Percentiles rank a stretch among this genome's conserved stretches.
These are phyloP conservation scores for Candida sojae DNA, from an alignment of 1,139 yeast species.

Conservation along the genomic window DNA sequence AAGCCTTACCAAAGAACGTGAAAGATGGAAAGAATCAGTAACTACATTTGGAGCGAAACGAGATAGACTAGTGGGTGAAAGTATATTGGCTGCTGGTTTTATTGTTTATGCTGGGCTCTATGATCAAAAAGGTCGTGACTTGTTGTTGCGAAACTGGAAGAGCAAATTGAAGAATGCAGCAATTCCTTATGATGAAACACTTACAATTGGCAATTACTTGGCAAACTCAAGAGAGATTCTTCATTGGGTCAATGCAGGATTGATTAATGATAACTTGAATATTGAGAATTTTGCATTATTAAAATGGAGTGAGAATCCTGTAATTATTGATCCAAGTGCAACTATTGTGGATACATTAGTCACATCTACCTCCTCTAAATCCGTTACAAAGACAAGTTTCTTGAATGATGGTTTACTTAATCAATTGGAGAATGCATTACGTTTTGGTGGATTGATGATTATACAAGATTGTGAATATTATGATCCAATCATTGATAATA, in stretches of 20 bases:
- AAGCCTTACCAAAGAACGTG: slow-evolving; percentile 64
- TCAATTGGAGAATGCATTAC: slow-evolving; percentile 74
- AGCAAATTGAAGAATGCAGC: slow-evolving; percentile 33
- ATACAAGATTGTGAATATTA: slow-evolving; percentile 78
- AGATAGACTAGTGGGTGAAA: slow-evolving; percentile 60
- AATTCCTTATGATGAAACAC: slow-evolving; percentile 43
- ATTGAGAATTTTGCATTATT: slow-evolving; percentile 66
- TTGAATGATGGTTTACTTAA: slow-evolving; percentile 67
- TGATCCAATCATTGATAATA: slow-evolving; percentile 70
- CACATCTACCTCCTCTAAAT: slow-evolving; percentile 30
- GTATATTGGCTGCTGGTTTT: slow-evolving; percentile 63
- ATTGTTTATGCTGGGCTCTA: slow-evolving; percentile 61
- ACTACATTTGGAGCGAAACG: slow-evolving; percentile 50
- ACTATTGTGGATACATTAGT: slow-evolving; percentile 43
- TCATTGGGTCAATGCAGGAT: slow-evolving; percentile 55
- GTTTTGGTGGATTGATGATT: slow-evolving; percentile 79
- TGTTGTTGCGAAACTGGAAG: slow-evolving; percentile 44
- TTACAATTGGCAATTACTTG: slow-evolving; percentile 37
- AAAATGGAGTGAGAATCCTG: slow-evolving; percentile 43
- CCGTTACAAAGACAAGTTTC: slow-evolving; percentile 65
- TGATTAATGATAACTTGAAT: slow-evolving; percentile 64
- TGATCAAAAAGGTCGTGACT: slow-evolving; percentile 53
- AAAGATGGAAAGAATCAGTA: slow-evolving; percentile 72
- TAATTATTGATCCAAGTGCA: slow-evolving; percentile 75
- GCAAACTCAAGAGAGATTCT: slow-evolving; percentile 39